phyloP scores from a whole-genome alignment of 1,284 basidiomycete species.

The Sparassis latifolia region DNA sequence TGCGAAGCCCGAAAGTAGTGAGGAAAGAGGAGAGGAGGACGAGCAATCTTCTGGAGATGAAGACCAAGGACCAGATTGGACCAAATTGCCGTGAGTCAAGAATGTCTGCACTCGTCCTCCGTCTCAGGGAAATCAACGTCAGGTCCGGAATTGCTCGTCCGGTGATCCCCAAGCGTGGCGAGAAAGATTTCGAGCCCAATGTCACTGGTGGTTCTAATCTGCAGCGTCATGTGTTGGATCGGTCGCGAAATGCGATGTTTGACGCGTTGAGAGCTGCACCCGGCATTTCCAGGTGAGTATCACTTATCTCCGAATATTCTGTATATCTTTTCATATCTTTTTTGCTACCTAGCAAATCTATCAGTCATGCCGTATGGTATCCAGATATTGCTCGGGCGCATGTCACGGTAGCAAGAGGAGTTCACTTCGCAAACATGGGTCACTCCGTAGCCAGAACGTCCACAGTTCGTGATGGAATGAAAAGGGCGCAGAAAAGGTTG shows the following conservation, averaged over 20 bases:
- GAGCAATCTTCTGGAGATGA: slow-evolving; percentile 48
- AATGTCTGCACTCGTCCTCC: neutral
- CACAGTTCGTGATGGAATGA: slow-evolving; percentile 22
- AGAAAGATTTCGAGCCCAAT: slow-evolving; percentile 92
- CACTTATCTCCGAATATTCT: neutral
- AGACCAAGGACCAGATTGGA: slow-evolving; percentile 55
- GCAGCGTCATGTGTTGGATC: slow-evolving; percentile 70
- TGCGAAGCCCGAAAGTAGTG: slow-evolving; percentile 9
- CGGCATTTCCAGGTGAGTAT: slow-evolving; percentile 63
- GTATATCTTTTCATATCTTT: neutral
- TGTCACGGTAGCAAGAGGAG: slow-evolving; percentile 67
- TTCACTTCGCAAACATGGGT: slow-evolving; percentile 75
- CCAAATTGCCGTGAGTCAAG: slow-evolving; percentile 39
- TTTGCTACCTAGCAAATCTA: slow-evolving; percentile 46
- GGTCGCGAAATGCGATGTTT: slow-evolving; percentile 77
- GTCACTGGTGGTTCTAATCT: slow-evolving; percentile 70
- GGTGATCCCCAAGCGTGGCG: slow-evolving; percentile 85
- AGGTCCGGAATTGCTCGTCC: slow-evolving; percentile 26
- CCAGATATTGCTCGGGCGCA: slow-evolving; percentile 57
- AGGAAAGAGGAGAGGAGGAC: slow-evolving; percentile 32
- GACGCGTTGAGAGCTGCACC: slow-evolving; percentile 70
- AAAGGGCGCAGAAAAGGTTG: slow-evolving; percentile 50
- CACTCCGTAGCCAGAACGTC: slow-evolving; percentile 52
- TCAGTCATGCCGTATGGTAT: slow-evolving; percentile 73
- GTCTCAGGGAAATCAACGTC: neutral